phyloP scores from a whole-genome alignment of 2,329 filamentous ascomycete genomes.

The Aspergillus sojae region DNA sequence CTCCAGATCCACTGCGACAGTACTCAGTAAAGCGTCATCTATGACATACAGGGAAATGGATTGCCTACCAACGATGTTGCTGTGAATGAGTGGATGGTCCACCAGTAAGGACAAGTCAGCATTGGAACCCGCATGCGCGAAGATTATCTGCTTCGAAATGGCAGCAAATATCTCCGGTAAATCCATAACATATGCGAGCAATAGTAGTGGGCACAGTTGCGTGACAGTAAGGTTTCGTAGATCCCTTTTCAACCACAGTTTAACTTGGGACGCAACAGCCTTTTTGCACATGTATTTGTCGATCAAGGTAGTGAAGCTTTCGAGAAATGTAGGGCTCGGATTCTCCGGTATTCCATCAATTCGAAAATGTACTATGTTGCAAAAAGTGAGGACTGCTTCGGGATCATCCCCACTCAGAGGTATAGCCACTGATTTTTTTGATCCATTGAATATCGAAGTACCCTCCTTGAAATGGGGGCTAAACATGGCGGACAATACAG shows the following conservation, averaged over 20 bases:
- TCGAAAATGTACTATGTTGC: not conserved
- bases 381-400: not conserved
- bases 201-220: not conserved
- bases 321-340: not conserved
- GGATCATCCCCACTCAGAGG: not conserved
- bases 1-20: not conserved
- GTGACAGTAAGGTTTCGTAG: fast-evolving
- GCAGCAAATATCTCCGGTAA: not conserved
- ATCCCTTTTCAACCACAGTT: not conserved
- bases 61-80: not conserved
- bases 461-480: not conserved
- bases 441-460: not conserved
- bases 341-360: not conserved
- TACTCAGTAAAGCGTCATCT: too few species aligned
- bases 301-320: not conserved
- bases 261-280: not conserved
- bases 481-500: not conserved
- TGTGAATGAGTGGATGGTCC: not conserved
- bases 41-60: not conserved
- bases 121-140: not conserved
- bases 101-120: not conserved
- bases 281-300: not conserved
- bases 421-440: not conserved
- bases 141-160: not conserved
- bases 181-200: not conserved